phyloP scores from a whole-genome alignment of 2,329 filamentous ascomycete genomes.

The Ascomycota sp. region DNA sequence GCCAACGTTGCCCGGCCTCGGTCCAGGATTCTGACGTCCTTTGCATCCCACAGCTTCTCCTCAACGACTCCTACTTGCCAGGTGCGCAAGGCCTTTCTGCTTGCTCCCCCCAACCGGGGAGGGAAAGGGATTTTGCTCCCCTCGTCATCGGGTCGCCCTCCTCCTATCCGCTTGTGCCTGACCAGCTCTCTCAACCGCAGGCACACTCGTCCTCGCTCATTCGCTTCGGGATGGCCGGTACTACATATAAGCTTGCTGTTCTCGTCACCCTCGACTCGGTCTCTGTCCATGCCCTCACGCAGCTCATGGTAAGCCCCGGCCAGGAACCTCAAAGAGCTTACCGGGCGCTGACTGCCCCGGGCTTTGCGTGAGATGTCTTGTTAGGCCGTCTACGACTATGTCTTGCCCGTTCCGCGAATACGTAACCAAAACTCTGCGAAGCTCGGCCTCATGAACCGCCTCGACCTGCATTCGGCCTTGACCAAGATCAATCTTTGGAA shows the following conservation, averaged over 20 bases:
- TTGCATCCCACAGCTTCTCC: constrained; percentile 50
- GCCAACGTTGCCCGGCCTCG: background rate
- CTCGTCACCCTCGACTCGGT: constrained; percentile 68
- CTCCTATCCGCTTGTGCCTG: no score
- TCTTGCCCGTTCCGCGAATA: constrained; percentile 68
- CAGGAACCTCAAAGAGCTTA: no score
- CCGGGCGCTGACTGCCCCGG: no score
- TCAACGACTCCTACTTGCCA: constrained; percentile 84
- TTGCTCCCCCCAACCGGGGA: no score
- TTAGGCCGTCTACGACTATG: constrained; percentile 67
- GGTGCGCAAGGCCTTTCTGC: constrained; percentile 30
- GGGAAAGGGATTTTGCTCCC: background rate
- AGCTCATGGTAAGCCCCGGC: constrained; percentile 63
- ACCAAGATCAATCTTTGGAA: constrained; percentile 95
- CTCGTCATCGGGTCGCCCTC: no score
- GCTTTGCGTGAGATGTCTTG: no score
- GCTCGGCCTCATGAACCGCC: constrained; percentile 76
- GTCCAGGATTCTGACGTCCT: constrained; percentile 1
- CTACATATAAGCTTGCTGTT: constrained; percentile 66
- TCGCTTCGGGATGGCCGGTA: constrained; percentile 81
- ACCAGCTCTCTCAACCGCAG: constrained; percentile 26
- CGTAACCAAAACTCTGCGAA: constrained; percentile 61
- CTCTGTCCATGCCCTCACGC: constrained; percentile 50
- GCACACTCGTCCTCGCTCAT: constrained; percentile 82
- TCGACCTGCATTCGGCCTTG: constrained; percentile 79